Evolutionary conservation across 345 rosid species (phyloP).

Genomic region (Lepidium didymum): DNA sequence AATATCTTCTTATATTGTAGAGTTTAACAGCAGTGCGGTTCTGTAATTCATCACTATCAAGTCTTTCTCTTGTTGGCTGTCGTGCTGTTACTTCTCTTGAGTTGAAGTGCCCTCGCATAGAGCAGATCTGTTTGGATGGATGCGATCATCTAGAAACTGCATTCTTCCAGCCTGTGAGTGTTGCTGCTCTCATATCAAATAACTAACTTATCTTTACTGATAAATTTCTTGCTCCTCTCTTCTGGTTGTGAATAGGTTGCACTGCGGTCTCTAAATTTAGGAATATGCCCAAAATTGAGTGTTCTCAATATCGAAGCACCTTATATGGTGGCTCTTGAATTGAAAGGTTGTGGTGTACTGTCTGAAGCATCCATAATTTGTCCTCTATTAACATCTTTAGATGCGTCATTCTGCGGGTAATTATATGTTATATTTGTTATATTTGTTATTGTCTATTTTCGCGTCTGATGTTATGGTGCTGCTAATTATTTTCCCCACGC

Average conservation of each 20-base stretch:
- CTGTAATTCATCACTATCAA: conserved; percentile 64
- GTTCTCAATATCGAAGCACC: conserved; percentile 72
- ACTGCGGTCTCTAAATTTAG: conserved; percentile 77
- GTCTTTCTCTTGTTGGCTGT: conserved; percentile 92
- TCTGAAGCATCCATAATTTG: conserved; percentile 77
- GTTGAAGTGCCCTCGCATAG: conserved; percentile 72
- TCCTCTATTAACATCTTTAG: conserved; percentile 76
- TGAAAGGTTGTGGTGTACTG: conserved; percentile 91
- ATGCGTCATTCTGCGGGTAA: conserved; percentile 97
- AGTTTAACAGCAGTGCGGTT: conserved; percentile 72
- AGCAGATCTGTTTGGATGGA: conserved; percentile 84
- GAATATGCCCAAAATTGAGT: conserved; percentile 89
- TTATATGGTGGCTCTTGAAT: conserved; percentile 73
- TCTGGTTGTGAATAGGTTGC: conserved; percentile 56
- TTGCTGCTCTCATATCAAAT: background rate
- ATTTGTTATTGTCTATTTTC: background rate
- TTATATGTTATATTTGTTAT: background rate
- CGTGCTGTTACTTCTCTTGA: conserved; percentile 72
- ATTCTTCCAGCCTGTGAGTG: conserved; percentile 81
- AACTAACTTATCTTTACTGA: background rate
- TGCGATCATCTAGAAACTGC: conserved; percentile 95
- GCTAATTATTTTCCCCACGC: background rate
- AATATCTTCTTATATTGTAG: conserved; percentile 31
- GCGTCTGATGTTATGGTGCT: background rate
- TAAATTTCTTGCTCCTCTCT: background rate